These are phyloP conservation scores for Epichloe coenophiala DNA, from an alignment of 2,329 filamentous ascomycete species.

Conservation along the genomic window DNA sequence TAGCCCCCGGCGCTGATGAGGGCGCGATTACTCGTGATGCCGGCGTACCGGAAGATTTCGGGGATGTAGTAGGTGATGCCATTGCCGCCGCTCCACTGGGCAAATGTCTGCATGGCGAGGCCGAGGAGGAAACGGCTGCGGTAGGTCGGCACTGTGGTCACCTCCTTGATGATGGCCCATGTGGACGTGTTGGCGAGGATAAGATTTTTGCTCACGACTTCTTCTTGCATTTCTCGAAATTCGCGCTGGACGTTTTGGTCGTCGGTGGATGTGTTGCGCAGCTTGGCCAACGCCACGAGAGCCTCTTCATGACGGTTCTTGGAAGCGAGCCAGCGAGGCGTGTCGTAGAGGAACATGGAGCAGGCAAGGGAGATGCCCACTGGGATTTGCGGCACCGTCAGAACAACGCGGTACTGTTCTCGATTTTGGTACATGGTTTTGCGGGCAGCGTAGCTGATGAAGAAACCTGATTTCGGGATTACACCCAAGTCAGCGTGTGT, in stretches of 20 bases:
- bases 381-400: constrained; percentile 38
- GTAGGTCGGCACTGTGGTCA: constrained; percentile 30
- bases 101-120: constrained; percentile 37
- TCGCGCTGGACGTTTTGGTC: constrained; percentile 27
- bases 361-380: constrained; percentile 29
- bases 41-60: constrained; percentile 38
- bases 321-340: constrained; percentile 40
- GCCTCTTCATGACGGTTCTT: constrained; percentile 32
- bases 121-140: constrained; percentile 38
- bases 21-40: constrained; percentile 30
- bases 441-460: constrained; percentile 39
- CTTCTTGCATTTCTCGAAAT: constrained; percentile 28
- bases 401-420: constrained; percentile 40
- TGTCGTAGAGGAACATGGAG: constrained; percentile 37
- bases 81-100: constrained; percentile 45
- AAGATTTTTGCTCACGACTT: constrained; percentile 24
- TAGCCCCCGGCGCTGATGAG: constrained; percentile 42
- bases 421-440: constrained; percentile 29
- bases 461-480: constrained; percentile 29
- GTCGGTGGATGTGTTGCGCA: constrained; percentile 25
- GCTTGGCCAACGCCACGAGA: constrained; percentile 28
- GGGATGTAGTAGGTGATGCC: constrained; percentile 44
- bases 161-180: constrained; percentile 32
- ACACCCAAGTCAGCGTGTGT: too few relatives aligned
- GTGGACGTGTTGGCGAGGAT: constrained; percentile 27